Evolutionary conservation across 2,329 filamentous ascomycete species (phyloP).

Genomic region (Didymella lethalis): DNA sequence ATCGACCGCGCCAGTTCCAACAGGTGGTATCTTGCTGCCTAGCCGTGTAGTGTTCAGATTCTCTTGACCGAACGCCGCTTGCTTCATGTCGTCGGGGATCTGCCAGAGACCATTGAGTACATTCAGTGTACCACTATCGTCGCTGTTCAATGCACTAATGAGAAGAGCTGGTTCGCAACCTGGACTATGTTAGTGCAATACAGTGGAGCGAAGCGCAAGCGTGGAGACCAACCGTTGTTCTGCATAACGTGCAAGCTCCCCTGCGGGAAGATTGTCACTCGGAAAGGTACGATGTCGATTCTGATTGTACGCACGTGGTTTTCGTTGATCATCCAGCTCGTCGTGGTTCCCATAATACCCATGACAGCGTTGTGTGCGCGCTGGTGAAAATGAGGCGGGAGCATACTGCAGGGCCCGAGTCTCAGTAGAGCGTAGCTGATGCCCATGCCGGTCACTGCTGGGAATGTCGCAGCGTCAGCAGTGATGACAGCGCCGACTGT

Average conservation of each 20-base stretch:
- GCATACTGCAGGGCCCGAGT: slow-evolving; percentile 61
- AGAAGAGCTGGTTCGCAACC: slow-evolving; percentile 60
- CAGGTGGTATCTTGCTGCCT: slow-evolving; percentile 44
- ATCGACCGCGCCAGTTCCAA: slow-evolving; percentile 55
- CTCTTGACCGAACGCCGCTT: slow-evolving; percentile 54
- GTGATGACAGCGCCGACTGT: slow-evolving; percentile 60
- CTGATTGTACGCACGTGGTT: slow-evolving; percentile 58
- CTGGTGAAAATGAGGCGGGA: slow-evolving; percentile 61
- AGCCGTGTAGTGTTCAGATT: slow-evolving; percentile 43
- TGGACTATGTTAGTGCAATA: slow-evolving; percentile 25
- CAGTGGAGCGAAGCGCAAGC: neutral
- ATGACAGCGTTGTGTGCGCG: slow-evolving; percentile 61
- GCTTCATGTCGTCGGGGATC: slow-evolving; percentile 53
- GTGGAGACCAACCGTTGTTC: slow-evolving; percentile 54
- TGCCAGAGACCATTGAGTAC: slow-evolving; percentile 55
- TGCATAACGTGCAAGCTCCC: slow-evolving; percentile 61
- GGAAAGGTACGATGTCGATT: slow-evolving; percentile 53
- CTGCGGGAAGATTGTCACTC: slow-evolving; percentile 61
- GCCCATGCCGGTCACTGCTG: slow-evolving; percentile 56
- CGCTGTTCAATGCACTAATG: slow-evolving; percentile 58
- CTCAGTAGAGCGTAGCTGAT: slow-evolving; percentile 58
- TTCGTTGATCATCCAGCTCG: slow-evolving; percentile 62
- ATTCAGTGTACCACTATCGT: slow-evolving; percentile 61
- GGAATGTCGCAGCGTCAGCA: slow-evolving; percentile 62
- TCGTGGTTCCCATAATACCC: slow-evolving; percentile 57